phyloP scores from a whole-genome alignment of 2,329 filamentous ascomycete species.

The Exophiala oligosperma region DNA sequence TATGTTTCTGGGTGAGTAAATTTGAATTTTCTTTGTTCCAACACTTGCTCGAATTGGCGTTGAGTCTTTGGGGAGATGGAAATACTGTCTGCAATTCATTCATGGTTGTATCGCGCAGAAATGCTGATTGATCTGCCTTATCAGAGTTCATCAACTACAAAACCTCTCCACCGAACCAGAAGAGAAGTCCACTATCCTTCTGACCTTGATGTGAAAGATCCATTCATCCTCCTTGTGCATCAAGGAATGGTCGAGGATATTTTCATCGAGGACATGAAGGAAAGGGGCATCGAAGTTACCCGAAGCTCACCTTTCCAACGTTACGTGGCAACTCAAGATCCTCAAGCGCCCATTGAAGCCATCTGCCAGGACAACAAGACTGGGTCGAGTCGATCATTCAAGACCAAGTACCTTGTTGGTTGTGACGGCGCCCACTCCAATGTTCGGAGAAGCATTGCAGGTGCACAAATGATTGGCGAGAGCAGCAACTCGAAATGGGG shows the following conservation, averaged over 20 bases:
- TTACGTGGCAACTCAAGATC: slow-evolving; percentile 49
- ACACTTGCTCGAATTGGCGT: too few species aligned
- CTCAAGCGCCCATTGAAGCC: slow-evolving; percentile 42
- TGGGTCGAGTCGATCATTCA: slow-evolving; percentile 45
- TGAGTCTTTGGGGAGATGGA: too few species aligned
- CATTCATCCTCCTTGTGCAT: slow-evolving; percentile 59
- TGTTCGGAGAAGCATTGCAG: slow-evolving; percentile 64
- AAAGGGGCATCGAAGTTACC: slow-evolving; percentile 63
- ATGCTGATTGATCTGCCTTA: neutral
- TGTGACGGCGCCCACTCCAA: slow-evolving; percentile 73
- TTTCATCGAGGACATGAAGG: slow-evolving; percentile 67
- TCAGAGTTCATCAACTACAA: slow-evolving; percentile 43
- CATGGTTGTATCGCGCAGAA: too few species aligned
- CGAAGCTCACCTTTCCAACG: slow-evolving; percentile 63
- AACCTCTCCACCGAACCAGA: slow-evolving; percentile 59
- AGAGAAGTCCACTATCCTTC: slow-evolving; percentile 68
- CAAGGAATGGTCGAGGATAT: slow-evolving; percentile 75
- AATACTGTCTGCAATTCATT: too few species aligned
- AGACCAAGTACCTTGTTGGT: slow-evolving; percentile 66
- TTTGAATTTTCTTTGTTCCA: slow-evolving; percentile 28
- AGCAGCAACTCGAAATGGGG: slow-evolving; percentile 65
- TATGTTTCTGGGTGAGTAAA: slow-evolving; percentile 64
- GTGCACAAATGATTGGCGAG: slow-evolving; percentile 50
- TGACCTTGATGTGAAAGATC: slow-evolving; percentile 49
- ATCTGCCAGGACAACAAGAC: slow-evolving; percentile 40